Evolutionary conservation across 2,329 filamentous ascomycete species (phyloP).

Genomic region (Allantophomopsis lycopodina): DNA sequence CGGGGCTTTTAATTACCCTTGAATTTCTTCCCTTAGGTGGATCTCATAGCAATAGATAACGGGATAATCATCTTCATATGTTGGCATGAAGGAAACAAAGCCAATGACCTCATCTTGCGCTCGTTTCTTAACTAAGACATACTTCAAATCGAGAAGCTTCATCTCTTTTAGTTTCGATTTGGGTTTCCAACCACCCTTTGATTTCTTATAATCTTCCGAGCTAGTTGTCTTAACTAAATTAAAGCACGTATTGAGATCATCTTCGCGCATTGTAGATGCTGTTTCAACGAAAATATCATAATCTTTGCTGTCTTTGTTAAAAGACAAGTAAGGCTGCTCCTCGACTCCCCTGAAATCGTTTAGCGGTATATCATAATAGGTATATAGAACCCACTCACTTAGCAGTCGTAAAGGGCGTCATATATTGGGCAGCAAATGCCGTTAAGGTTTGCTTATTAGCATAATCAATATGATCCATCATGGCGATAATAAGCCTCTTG

Average conservation of each 20-base stretch:
- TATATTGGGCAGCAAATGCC: constrained; percentile 25
- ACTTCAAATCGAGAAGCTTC: constrained; percentile 51
- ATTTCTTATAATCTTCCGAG: constrained; percentile 46
- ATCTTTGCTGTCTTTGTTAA: constrained; percentile 1
- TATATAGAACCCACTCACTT: constrained; percentile 22
- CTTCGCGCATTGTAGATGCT: constrained; percentile 22
- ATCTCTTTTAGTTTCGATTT: constrained; percentile 52
- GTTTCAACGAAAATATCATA: constrained; percentile 31
- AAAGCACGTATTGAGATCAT: constrained; percentile 39
- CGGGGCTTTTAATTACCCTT: constrained; percentile 27
- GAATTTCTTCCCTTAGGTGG: constrained; percentile 43
- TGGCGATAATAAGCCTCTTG: neutral
- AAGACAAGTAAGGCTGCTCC: neutral
- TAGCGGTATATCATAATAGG: neutral
- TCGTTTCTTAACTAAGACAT: constrained; percentile 41
- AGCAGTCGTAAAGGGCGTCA: constrained; percentile 8
- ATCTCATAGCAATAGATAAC: constrained; percentile 74
- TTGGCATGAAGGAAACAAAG: constrained; percentile 61
- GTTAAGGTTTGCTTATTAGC: constrained; percentile 33
- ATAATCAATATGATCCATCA: constrained; percentile 24
- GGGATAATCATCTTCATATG: constrained; percentile 47
- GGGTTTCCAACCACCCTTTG: constrained; percentile 49
- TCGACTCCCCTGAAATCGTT: neutral
- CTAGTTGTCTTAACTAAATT: constrained; percentile 49
- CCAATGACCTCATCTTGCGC: constrained; percentile 24